Evolutionary conservation across 176 grass and related monocot species (phyloP).

Genomic region (Poa pratensis): DNA sequence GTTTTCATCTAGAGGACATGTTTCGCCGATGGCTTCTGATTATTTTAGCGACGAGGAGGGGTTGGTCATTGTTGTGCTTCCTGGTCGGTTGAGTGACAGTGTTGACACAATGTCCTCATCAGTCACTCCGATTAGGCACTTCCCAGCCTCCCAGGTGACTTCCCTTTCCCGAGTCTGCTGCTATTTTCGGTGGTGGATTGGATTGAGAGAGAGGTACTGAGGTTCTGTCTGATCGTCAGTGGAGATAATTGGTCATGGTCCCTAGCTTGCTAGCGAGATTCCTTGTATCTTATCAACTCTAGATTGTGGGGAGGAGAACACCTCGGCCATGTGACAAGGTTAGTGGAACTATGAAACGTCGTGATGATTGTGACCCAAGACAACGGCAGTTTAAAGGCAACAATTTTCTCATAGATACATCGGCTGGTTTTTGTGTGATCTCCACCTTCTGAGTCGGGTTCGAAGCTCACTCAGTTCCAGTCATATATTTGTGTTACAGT

Average conservation of each 20-base stretch:
- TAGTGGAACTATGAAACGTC: too few relatives aligned
- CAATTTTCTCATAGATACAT: too few relatives aligned
- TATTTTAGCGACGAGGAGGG: not conserved
- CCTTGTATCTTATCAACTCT: not conserved
- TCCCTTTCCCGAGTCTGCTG: not conserved
- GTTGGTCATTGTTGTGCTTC: not conserved
- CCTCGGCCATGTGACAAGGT: too few relatives aligned
- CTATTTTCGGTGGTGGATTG: not conserved
- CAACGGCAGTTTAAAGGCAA: too few relatives aligned
- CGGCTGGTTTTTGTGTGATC: too few relatives aligned
- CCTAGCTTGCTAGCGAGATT: not conserved
- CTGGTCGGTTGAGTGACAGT: not conserved
- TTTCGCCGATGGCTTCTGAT: not conserved
- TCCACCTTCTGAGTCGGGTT: too few relatives aligned
- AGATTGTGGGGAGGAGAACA: too few relatives aligned
- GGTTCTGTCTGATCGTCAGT: not conserved
- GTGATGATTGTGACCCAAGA: too few relatives aligned
- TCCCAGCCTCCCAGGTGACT: not conserved
- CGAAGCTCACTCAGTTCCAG: too few relatives aligned
- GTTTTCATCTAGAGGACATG: not conserved
- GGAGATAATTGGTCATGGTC: not conserved
- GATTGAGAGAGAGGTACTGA: not conserved
- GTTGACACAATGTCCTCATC: constrained; percentile 42
- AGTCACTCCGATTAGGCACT: constrained; percentile 20
- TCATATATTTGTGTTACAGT: too few relatives aligned